These are phyloP conservation scores for Fusarium praegraminearum DNA, from an alignment of 2,329 filamentous ascomycete species.

Conservation along the genomic window DNA sequence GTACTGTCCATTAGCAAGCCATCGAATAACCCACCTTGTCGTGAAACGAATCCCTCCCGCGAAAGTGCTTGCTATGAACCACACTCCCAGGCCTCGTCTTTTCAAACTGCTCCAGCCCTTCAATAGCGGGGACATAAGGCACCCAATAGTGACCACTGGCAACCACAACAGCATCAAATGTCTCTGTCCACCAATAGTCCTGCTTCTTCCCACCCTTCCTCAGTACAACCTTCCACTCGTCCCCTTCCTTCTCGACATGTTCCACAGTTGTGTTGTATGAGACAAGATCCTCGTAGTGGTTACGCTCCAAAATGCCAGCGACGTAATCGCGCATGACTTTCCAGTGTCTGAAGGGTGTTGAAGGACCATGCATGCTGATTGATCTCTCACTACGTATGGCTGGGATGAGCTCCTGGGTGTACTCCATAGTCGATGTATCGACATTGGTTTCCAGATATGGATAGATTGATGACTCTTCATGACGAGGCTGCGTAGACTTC, in stretches of 20 bases:
- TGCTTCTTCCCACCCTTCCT: constrained; percentile 51
- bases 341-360: constrained; percentile 73
- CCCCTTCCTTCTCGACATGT: constrained; percentile 61
- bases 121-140: constrained; percentile 65
- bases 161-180: constrained; percentile 71
- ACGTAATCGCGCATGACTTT: constrained; percentile 68
- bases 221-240: constrained; percentile 66
- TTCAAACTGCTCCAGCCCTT: constrained; percentile 63
- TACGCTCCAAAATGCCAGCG: constrained; percentile 62
- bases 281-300: constrained; percentile 65
- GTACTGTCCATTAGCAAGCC: rapidly evolving
- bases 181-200: constrained; percentile 73
- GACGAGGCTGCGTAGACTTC: constrained; percentile 59
- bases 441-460: constrained; percentile 75
- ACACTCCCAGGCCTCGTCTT: constrained; percentile 61
- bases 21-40: constrained; percentile 55
- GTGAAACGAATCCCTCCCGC: constrained; percentile 59
- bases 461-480: constrained; percentile 70
- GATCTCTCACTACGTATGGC: constrained; percentile 49
- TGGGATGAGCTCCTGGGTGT: constrained; percentile 67
- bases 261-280: constrained; percentile 73
- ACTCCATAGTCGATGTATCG: constrained; percentile 69
- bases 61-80: constrained; percentile 66
- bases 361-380: constrained; percentile 60
- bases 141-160: constrained; percentile 72